A percentile compares a stretch with the other conserved stretches of the same genome.
Conservation (phyloP, 257 asterid species). For the Solanum lycopersicoides region DNA sequence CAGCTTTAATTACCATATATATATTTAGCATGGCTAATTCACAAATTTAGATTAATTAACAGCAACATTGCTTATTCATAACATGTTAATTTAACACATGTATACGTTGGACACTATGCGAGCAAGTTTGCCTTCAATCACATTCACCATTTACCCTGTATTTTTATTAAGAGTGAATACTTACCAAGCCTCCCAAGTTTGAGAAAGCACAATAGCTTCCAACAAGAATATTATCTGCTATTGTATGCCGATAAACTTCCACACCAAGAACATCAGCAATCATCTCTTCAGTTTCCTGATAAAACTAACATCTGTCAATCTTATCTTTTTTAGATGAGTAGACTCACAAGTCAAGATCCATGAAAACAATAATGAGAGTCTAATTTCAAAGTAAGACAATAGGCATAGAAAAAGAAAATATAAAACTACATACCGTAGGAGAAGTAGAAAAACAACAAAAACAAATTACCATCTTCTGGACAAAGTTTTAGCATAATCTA, state of each 20-base stretch:
- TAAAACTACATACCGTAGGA: background rate
- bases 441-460: background rate
- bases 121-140: background rate
- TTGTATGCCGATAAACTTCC: constrained; percentile 68
- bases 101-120: background rate
- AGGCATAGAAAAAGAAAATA: background rate
- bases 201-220: constrained; percentile 77
- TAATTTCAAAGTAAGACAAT: background rate
- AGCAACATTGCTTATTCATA: too few relatives aligned
- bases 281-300: constrained; percentile 83
- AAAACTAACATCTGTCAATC: background rate
- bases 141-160: background rate
- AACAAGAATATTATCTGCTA: constrained; percentile 74
- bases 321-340: background rate
- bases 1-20: background rate
- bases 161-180: background rate
- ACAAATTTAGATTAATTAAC: background rate
- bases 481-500: background rate
- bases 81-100: background rate
- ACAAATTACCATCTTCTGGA: too few relatives aligned
- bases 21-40: background rate
- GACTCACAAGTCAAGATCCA: background rate
- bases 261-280: constrained; percentile 85
- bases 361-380: background rate
- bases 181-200: constrained; percentile 89